Conservation (phyloP, 2,329 filamentous ascomycete species). For the Cryphonectria parasitica region DNA sequence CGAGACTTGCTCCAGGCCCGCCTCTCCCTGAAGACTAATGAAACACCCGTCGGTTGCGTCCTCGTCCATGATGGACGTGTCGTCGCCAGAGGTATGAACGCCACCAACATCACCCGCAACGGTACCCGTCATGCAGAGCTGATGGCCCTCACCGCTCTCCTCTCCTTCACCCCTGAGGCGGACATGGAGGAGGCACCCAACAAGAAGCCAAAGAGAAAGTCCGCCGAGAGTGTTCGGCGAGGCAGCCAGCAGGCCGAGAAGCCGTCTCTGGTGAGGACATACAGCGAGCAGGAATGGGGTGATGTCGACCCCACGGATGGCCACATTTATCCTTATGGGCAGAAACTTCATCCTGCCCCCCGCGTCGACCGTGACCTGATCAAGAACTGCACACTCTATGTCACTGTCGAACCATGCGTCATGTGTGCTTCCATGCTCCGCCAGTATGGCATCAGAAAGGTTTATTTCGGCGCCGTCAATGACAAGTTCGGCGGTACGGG, state of each 20-base stretch:
- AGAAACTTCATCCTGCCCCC: slow-evolving; percentile 58
- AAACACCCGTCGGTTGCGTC: slow-evolving; percentile 96
- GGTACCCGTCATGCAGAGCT: slow-evolving; percentile 96
- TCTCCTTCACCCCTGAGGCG: slow-evolving; percentile 46
- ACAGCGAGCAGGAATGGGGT: slow-evolving; percentile 48
- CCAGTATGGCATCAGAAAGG: slow-evolving; percentile 84
- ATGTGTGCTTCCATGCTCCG: slow-evolving; percentile 96
- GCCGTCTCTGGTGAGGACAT: slow-evolving; percentile 7
- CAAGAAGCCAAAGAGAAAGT: slow-evolving; percentile 24
- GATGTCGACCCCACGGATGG: slow-evolving; percentile 59
- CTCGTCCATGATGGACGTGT: slow-evolving; percentile 79
- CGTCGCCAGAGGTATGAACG: slow-evolving; percentile 93
- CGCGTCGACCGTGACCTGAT: slow-evolving; percentile 71
- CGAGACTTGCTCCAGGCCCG: slow-evolving; percentile 64
- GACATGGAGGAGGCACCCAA: slow-evolving; percentile 36
- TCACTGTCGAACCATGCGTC: slow-evolving; percentile 97
- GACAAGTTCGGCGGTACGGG: slow-evolving; percentile 97
- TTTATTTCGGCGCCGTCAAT: slow-evolving; percentile 95
- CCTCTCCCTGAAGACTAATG: slow-evolving; percentile 80
- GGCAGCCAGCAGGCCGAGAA: slow-evolving; percentile 34
- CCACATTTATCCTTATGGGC: slow-evolving; percentile 64
- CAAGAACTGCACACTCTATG: slow-evolving; percentile 78
- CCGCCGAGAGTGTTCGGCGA: slow-evolving; percentile 22
- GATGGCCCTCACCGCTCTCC: slow-evolving; percentile 71
- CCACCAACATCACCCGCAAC: slow-evolving; percentile 88